These are phyloP conservation scores for Aphanoascus verrucosus DNA, from an alignment of 2,329 filamentous ascomycete species.

Conservation along the genomic window DNA sequence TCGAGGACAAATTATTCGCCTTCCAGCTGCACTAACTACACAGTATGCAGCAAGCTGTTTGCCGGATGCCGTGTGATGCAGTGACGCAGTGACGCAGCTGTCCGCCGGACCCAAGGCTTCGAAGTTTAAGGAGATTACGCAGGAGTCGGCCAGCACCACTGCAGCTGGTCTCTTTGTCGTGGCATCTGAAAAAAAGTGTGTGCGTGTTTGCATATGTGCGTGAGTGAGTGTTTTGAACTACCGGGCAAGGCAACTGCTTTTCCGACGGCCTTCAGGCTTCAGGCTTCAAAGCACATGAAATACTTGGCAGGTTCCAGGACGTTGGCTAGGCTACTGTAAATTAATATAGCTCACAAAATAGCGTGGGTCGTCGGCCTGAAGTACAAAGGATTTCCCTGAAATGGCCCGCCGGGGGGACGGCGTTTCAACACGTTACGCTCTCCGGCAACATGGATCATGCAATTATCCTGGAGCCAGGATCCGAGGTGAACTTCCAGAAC, in stretches of 20 bases:
- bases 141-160: no score
- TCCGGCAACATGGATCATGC: neutral
- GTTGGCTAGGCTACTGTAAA: neutral
- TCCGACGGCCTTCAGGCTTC: no score
- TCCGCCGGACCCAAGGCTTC: neutral
- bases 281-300: neutral
- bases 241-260: neutral
- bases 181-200: no score
- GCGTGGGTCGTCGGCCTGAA: neutral
- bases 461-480: neutral
- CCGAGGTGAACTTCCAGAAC: neutral
- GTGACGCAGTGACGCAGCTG: neutral
- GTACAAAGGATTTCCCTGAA: neutral
- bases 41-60: no score
- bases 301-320: constrained; percentile 3
- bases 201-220: no score
- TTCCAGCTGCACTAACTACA: neutral
- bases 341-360: neutral
- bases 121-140: no score
- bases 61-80: neutral
- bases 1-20: neutral
- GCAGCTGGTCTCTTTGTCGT: no score
- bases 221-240: neutral
- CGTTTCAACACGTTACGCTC: neutral
- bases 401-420: neutral